These are phyloP conservation scores for Starmera quercuum DNA, from an alignment of 805 yeast genomes.

Conservation along the genomic window DNA sequence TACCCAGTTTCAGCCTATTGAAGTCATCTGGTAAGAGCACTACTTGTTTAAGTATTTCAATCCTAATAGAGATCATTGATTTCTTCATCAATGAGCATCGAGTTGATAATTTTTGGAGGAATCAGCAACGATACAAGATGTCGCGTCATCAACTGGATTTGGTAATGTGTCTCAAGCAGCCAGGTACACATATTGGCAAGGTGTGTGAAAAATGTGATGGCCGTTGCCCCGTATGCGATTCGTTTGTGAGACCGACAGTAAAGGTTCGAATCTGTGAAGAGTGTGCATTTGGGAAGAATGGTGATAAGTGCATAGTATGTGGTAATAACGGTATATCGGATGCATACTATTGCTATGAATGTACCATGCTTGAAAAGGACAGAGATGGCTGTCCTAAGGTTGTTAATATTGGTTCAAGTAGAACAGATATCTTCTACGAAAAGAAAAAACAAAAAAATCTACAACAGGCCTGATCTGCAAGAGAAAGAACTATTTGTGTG, in stretches of 20 bases:
- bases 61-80: too few species aligned
- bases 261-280: slow-evolving; percentile 74
- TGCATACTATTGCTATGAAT: slow-evolving; percentile 81
- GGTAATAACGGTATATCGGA: slow-evolving; percentile 55
- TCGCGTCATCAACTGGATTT: slow-evolving; percentile 86
- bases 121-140: too few species aligned
- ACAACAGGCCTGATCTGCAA: slow-evolving; percentile 1
- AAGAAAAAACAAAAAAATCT: slow-evolving; percentile 30
- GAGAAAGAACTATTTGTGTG: too few species aligned
- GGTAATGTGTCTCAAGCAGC: slow-evolving; percentile 75
- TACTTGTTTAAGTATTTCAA: too few species aligned
- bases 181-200: slow-evolving; percentile 65
- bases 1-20: too few species aligned
- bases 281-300: slow-evolving; percentile 67
- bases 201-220: slow-evolving; percentile 88
- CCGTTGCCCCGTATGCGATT: slow-evolving; percentile 84
- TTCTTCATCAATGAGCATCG: too few species aligned
- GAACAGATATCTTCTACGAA: slow-evolving; percentile 58
- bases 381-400: slow-evolving; percentile 92
- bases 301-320: slow-evolving; percentile 72
- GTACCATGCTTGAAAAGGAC: slow-evolving; percentile 71
- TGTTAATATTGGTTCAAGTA: slow-evolving; percentile 70
- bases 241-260: slow-evolving; percentile 64
- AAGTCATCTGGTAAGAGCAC: too few species aligned
- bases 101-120: too few species aligned